Evolutionary conservation across 176 grass and related monocot genomes (phyloP).

Genomic region (Musa itinerans): DNA sequence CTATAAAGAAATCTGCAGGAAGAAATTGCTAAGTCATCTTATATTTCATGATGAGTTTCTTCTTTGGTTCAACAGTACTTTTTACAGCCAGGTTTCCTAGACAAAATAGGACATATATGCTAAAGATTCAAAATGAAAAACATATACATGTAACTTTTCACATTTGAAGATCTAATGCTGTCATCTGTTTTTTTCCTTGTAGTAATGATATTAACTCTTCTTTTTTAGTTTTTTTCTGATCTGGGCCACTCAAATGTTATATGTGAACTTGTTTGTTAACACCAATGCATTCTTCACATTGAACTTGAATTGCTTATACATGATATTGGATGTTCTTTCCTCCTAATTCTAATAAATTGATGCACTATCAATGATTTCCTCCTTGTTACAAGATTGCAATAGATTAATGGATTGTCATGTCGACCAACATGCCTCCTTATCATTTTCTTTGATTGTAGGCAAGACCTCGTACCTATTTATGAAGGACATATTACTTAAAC

Average conservation of each 20-base stretch:
- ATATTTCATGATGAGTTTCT: neutral
- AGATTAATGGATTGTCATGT: neutral
- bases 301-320: neutral
- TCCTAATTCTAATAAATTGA: neutral
- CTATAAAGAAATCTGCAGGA: neutral
- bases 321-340: neutral
- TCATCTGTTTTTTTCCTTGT: neutral
- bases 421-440: neutral
- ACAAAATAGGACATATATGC: neutral
- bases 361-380: neutral
- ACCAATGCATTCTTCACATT: neutral
- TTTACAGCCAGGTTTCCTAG: neutral
- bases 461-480: slow-evolving; percentile 56
- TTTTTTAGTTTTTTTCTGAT: neutral
- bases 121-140: neutral
- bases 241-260: neutral
- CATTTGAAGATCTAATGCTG: neutral
- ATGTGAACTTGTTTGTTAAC: neutral
- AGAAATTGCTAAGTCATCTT: neutral
- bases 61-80: neutral
- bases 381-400: neutral
- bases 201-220: too few relatives aligned
- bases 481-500: slow-evolving; percentile 75
- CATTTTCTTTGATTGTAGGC: slow-evolving; percentile 37
- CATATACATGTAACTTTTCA: neutral